phyloP scores from a whole-genome alignment of 2,329 filamentous ascomycete genomes.

The Hymenoscyphus infarciens region DNA sequence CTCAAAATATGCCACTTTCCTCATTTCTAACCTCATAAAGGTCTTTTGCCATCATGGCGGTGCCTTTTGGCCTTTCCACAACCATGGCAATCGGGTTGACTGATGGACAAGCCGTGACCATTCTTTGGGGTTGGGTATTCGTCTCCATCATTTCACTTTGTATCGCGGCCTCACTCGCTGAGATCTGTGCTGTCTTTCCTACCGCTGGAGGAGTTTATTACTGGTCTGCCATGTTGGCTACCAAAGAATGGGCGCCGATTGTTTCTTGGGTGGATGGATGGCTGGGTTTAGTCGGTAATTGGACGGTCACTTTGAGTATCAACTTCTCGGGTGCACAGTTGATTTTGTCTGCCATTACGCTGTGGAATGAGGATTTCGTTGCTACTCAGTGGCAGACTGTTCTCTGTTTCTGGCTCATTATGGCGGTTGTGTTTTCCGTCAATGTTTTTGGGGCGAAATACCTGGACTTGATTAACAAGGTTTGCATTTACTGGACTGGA shows the following conservation, averaged over 20 bases:
- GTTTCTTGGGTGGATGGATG: constrained; percentile 69
- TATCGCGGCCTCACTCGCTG: constrained; percentile 64
- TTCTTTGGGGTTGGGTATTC: constrained; percentile 68
- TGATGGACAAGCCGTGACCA: constrained; percentile 65
- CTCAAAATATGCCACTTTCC: background rate
- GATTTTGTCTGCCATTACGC: constrained; percentile 62
- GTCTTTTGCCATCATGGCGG: constrained; percentile 73
- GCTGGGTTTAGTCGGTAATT: constrained; percentile 70
- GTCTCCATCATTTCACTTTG: constrained; percentile 60
- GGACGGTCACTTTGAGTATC: constrained; percentile 62
- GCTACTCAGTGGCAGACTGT: constrained; percentile 68
- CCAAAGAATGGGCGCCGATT: constrained; percentile 61
- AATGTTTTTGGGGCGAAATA: constrained; percentile 62
- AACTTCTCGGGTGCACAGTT: constrained; percentile 70
- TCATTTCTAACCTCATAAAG: constrained; percentile 32
- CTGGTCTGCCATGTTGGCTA: constrained; percentile 65
- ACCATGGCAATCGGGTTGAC: constrained; percentile 66
- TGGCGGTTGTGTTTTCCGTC: constrained; percentile 59
- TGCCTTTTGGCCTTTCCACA: constrained; percentile 48
- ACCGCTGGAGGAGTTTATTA: constrained; percentile 70
- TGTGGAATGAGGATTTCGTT: constrained; percentile 67
- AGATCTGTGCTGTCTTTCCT: constrained; percentile 67
- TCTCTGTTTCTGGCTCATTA: constrained; percentile 68
- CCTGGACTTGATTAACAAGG: constrained; percentile 66
- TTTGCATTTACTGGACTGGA: constrained; percentile 71